Conservation (phyloP, 768 basidiomycete species). For the Phaffia tasmanica region DNA sequence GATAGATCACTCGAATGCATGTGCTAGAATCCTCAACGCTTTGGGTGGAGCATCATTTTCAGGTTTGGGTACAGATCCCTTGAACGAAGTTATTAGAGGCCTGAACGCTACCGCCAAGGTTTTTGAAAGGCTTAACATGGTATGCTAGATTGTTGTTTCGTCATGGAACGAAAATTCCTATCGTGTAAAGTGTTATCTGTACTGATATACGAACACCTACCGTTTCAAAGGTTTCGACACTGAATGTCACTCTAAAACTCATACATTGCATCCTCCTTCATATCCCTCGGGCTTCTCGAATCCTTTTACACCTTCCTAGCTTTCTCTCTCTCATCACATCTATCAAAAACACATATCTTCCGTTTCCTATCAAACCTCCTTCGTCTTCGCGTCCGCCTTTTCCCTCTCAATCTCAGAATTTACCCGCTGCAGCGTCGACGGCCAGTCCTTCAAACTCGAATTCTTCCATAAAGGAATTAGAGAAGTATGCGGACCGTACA, state of each 20-base stretch:
- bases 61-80: background rate
- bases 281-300: conserved; percentile 12
- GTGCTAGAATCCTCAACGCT: conserved; percentile 1
- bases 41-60: background rate
- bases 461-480: too few relatives aligned
- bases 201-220: background rate
- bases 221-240: background rate
- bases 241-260: conserved; percentile 6
- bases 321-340: conserved; percentile 13
- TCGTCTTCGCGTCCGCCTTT: background rate
- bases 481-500: too few relatives aligned
- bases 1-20: background rate
- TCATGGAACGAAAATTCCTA: background rate
- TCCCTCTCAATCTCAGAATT: background rate
- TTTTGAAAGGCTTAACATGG: conserved; percentile 6
- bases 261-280: conserved; percentile 6
- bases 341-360: conserved; percentile 1
- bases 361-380: too few relatives aligned
- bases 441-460: background rate
- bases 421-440: too few relatives aligned
- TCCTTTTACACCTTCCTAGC: conserved; percentile 13
- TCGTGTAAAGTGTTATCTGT: background rate
- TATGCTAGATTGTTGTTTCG: background rate
- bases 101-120: conserved; percentile 1
- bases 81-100: conserved; percentile 8